Conservation (phyloP, 148 eudicot species). For the Rhododendron molle region DNA sequence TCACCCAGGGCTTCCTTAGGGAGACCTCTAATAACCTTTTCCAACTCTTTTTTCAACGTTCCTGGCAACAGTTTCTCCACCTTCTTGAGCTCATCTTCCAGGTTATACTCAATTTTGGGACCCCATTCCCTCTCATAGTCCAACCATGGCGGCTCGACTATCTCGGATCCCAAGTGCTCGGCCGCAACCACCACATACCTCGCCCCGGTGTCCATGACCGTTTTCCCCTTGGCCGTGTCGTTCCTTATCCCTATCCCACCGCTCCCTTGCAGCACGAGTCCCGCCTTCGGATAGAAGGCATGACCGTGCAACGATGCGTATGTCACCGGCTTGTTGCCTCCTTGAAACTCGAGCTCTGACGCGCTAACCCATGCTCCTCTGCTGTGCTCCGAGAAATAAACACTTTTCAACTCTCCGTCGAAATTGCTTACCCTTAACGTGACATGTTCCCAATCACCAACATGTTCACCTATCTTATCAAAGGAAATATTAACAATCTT, state of each 20-base stretch:
- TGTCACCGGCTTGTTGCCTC: constrained; percentile 17
- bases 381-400: constrained; percentile 23
- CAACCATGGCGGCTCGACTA: constrained; percentile 27
- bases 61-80: constrained; percentile 10
- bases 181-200: constrained; percentile 11
- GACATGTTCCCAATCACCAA: constrained; percentile 36
- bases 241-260: constrained; percentile 18
- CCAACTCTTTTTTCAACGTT: constrained; percentile 5
- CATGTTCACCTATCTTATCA: constrained; percentile 24
- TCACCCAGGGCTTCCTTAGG: constrained; percentile 21
- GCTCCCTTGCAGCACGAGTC: constrained; percentile 11
- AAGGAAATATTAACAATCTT: constrained; percentile 8
- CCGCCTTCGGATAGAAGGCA: constrained; percentile 13
- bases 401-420: constrained; percentile 19
- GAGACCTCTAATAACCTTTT: constrained; percentile 7
- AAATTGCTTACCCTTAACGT: constrained; percentile 25
- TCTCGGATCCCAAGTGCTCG: constrained; percentile 3
- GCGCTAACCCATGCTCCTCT: constrained; percentile 18
- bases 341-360: constrained; percentile 19
- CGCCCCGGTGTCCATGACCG: constrained; percentile 8
- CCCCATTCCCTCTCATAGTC: constrained; percentile 24
- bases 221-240: constrained; percentile 13
- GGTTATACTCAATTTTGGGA: constrained; percentile 8
- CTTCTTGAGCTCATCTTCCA: constrained; percentile 12
- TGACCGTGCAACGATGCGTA: constrained; percentile 16